Evolutionary conservation across 306 rosid species (phyloP), one percentile per base, ranked within the genome.

Genomic region (Fragaria nilgerrensis): DNA sequence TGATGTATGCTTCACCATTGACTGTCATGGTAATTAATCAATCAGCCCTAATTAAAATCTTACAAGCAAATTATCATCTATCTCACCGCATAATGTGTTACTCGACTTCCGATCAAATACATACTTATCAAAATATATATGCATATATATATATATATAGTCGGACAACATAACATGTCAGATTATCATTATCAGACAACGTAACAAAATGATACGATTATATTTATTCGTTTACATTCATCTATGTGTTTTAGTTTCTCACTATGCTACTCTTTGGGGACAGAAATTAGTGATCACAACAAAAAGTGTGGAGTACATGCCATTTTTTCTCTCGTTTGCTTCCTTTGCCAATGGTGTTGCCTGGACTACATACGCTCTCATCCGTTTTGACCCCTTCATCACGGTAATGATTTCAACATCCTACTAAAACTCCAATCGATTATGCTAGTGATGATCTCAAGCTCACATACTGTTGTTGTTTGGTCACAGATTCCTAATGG

Each of bases 261-360:
- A 62, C 2, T 13, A 0, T 9, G 29, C 62, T 62, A 62, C 67
- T 62, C 43, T 63, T 6, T 34, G 41, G 70, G 37, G 45, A 80
- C 88, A 95, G 99, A 95, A 92, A 88, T 19, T 89, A 87, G 99
- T 95, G 84, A 86, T 95, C 14, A 82, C 68, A 16, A 92, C 96
- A 37, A 95, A 92, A 79, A 95, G 98, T 74, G 90, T 95, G 50
- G 96, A 95, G 78, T 95, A 83, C 75, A 95, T 95, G 98, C 99
- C 98, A 0, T 84, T 95, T 48, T 88, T 37, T 64, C 83, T 95
- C 50, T 95, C 99, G 12, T 53, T 95, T 0, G 89, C 92, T 19
- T 83, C 91, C 16, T 81, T 95, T 44, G 92, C 85, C 5, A 95
- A 95, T 68, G 95, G 96, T 0, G 39, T 95, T 23, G 88, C 91